A percentile compares a stretch with the other conserved stretches of the same genome.
Evolutionary conservation across 345 rosid species (phyloP).

Genomic region (Hibiscus mutabilis): DNA sequence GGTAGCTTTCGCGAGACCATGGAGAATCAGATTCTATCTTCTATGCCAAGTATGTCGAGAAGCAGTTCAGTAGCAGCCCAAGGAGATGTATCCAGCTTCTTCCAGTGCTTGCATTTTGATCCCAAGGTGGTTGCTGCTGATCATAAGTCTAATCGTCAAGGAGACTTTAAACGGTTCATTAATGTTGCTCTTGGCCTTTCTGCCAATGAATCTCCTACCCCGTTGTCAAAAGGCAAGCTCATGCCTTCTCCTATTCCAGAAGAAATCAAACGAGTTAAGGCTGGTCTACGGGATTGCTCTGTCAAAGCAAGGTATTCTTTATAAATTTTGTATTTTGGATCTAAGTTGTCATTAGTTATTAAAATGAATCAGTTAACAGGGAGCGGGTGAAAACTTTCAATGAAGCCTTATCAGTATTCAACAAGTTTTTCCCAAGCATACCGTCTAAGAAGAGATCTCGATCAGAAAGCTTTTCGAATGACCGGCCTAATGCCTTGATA

Average conservation of each 20-base stretch:
- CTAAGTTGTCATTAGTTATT: conserved; percentile 23
- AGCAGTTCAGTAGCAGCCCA: conserved; percentile 55
- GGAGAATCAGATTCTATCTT: conserved; percentile 62
- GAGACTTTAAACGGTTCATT: conserved; percentile 59
- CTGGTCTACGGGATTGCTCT: conserved; percentile 54
- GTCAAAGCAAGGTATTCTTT: conserved; percentile 79
- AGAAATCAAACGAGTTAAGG: conserved; percentile 68
- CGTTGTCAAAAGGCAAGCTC: conserved; percentile 55
- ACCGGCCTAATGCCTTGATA: conserved; percentile 40
- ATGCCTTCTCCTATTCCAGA: conserved; percentile 50
- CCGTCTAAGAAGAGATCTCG: conserved; percentile 87
- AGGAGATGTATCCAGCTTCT: conserved; percentile 62
- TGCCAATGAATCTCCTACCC: conserved; percentile 62
- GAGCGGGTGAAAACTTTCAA: conserved; percentile 61
- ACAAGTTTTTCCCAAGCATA: conserved; percentile 62
- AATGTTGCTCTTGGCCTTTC: conserved; percentile 71
- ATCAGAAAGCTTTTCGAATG: conserved; percentile 56
- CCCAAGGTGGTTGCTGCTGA: conserved; percentile 72
- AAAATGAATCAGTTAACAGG: conserved; percentile 46
- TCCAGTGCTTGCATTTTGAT: conserved; percentile 68
- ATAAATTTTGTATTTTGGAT: conserved; percentile 14
- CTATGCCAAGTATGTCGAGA: conserved; percentile 62
- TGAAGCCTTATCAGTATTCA: conserved; percentile 78
- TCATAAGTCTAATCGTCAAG: conserved; percentile 69
- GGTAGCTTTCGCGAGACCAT: conserved; percentile 77